Conservation (phyloP, 192 early-diverging fungal genomes). For the Chytriomyces confervae region DNA sequence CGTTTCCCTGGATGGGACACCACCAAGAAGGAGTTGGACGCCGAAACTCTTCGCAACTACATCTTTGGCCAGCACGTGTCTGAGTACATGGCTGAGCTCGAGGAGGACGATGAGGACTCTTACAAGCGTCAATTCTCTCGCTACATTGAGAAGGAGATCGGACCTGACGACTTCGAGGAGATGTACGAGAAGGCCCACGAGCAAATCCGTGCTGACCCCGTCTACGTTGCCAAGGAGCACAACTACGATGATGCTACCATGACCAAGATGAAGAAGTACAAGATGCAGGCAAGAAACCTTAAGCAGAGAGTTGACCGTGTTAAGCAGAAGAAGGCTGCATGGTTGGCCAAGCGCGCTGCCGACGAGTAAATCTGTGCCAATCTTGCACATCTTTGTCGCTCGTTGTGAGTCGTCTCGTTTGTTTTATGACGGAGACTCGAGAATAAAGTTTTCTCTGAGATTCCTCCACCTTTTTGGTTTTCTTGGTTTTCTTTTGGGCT, state of each 20-base stretch:
- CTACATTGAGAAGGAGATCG: conserved; percentile 87
- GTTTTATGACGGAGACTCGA: no score
- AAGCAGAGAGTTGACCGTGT: conserved; percentile 91
- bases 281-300: conserved; percentile 75
- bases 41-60: conserved; percentile 92
- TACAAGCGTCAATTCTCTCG: conserved; percentile 95
- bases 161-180: conserved; percentile 91
- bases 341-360: conserved; percentile 56
- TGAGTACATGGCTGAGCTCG: conserved; percentile 97
- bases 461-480: no score
- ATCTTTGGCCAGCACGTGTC: conserved; percentile 98
- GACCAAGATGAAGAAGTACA: conserved; percentile 77
- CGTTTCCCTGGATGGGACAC: conserved; percentile 97
- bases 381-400: no score
- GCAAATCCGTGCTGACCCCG: conserved; percentile 92
- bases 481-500: no score
- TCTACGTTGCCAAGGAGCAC: conserved; percentile 62
- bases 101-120: conserved; percentile 98
- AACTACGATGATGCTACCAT: conserved; percentile 72
- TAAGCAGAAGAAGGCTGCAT: conserved; percentile 87
- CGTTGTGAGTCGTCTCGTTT: no score
- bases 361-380: conserved; percentile 38
- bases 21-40: conserved; percentile 86
- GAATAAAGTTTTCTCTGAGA: no score
- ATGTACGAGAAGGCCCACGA: conserved; percentile 92